Percentiles rank a stretch among this genome's conserved stretches.
phyloP scores from a whole-genome alignment of 345 rosid species.

The Syzygium aromaticum region DNA sequence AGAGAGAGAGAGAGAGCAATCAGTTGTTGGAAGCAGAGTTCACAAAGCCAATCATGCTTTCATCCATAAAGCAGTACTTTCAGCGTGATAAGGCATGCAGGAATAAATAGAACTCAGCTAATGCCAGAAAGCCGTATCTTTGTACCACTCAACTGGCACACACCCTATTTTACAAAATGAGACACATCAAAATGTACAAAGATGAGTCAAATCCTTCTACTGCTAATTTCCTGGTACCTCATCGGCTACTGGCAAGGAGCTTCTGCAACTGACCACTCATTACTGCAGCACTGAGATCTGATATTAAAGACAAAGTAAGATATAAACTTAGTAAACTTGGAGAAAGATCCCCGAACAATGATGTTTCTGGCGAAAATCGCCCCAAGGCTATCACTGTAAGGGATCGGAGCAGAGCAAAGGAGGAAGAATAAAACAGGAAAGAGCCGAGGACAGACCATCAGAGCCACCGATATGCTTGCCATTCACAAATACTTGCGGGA shows the following conservation, averaged over 20 bases:
- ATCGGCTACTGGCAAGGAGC: constrained; percentile 4
- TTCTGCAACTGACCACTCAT: constrained; percentile 9
- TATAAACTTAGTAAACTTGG: neutral
- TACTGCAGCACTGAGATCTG: constrained; percentile 7
- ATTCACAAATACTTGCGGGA: constrained; percentile 83
- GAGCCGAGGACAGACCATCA: constrained; percentile 36
- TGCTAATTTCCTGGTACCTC: neutral
- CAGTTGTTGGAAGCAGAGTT: neutral
- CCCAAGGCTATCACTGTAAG: neutral
- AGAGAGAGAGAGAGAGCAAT: neutral
- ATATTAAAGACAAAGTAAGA: neutral
- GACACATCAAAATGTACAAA: neutral
- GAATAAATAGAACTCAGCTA: neutral
- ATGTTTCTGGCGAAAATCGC: neutral
- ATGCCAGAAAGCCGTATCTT: neutral
- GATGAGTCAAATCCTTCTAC: neutral
- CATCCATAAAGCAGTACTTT: neutral
- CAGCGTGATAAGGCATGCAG: neutral
- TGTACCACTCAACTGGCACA: neutral
- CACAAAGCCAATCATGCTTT: neutral
- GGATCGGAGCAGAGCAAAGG: neutral
- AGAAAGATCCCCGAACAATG: neutral
- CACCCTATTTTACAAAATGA: neutral
- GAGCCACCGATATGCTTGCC: constrained; percentile 92
- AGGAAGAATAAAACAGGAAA: neutral